phyloP scores from a whole-genome alignment of 2,329 filamentous ascomycete species.

The Penicillium concentricum region DNA sequence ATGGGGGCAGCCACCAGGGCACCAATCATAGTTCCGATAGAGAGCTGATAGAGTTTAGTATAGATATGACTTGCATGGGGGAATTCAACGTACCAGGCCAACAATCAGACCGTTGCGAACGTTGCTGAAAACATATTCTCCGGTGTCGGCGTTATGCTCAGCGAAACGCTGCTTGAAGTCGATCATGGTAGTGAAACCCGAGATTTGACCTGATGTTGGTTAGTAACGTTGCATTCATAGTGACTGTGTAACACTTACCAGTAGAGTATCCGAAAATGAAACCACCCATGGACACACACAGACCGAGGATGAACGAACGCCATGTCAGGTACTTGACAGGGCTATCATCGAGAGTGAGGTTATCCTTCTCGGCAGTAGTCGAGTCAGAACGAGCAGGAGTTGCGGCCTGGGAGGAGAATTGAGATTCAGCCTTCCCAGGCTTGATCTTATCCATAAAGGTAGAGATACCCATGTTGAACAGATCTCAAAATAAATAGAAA shows the following conservation, averaged over 20 bases:
- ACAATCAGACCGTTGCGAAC: constrained; percentile 48
- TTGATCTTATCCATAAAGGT: constrained; percentile 32
- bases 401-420: constrained; percentile 35
- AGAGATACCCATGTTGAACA: constrained; percentile 30
- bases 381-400: constrained; percentile 35
- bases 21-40: constrained; percentile 46
- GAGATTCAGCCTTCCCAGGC: constrained; percentile 26
- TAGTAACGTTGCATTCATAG: constrained; percentile 3
- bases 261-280: constrained; percentile 49
- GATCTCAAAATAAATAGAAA: background rate
- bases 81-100: constrained; percentile 36
- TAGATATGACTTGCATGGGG: background rate
- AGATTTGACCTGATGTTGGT: constrained; percentile 40
- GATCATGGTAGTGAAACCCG: constrained; percentile 48
- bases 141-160: constrained; percentile 29
- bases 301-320: constrained; percentile 44
- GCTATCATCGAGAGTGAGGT: constrained; percentile 38
- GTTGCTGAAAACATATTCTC: constrained; percentile 43
- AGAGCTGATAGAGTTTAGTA: constrained; percentile 34
- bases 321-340: constrained; percentile 45
- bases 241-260: constrained; percentile 27
- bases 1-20: constrained; percentile 45
- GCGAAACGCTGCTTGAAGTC: constrained; percentile 47
- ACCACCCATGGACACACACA: constrained; percentile 50
- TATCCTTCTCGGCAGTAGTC: constrained; percentile 32